A percentile compares a stretch with the other conserved stretches of the same genome.
phyloP scores from a whole-genome alignment of 768 basidiomycete genomes.

The Filobasidium wieringae region DNA sequence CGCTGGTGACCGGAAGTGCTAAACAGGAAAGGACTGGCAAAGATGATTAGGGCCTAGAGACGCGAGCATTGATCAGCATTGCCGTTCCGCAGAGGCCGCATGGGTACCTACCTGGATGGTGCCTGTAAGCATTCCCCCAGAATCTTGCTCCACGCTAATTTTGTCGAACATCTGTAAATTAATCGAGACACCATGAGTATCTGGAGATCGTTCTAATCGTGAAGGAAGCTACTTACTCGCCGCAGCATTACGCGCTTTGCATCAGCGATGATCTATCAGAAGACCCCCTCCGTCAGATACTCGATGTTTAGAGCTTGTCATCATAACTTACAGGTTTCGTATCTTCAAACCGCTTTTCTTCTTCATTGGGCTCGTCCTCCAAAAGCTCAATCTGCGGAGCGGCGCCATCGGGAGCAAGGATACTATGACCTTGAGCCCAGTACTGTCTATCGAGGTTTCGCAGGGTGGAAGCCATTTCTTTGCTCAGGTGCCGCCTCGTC shows the following conservation, averaged over 20 bases:
- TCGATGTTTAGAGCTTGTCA: background rate
- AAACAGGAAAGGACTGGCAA: conserved; percentile 6
- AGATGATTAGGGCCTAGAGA: conserved; percentile 7
- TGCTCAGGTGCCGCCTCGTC: background rate
- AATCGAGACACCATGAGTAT: too few species aligned
- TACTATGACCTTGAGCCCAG: conserved; percentile 6
- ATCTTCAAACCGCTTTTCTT: conserved; percentile 12
- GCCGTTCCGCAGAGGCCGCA: background rate
- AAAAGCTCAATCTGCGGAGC: conserved; percentile 2
- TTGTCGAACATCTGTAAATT: too few species aligned
- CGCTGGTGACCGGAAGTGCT: background rate
- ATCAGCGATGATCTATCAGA: background rate
- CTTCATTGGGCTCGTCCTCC: conserved; percentile 2
- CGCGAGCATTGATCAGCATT: background rate
- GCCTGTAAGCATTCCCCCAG: too few species aligned
- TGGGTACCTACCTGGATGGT: conserved; percentile 6
- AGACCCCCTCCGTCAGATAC: too few species aligned
- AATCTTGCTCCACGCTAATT: too few species aligned
- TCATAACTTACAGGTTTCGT: conserved; percentile 2
- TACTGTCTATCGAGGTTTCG: conserved; percentile 3
- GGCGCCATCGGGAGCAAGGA: conserved; percentile 4
- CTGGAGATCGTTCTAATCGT: too few species aligned
- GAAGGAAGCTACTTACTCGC: conserved; percentile 1
- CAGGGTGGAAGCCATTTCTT: conserved; percentile 12
- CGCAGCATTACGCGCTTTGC: conserved; percentile 7